Evolutionary conservation across 148 eudicot genomes (phyloP).

Genomic region (Chenopodium suecicum): DNA sequence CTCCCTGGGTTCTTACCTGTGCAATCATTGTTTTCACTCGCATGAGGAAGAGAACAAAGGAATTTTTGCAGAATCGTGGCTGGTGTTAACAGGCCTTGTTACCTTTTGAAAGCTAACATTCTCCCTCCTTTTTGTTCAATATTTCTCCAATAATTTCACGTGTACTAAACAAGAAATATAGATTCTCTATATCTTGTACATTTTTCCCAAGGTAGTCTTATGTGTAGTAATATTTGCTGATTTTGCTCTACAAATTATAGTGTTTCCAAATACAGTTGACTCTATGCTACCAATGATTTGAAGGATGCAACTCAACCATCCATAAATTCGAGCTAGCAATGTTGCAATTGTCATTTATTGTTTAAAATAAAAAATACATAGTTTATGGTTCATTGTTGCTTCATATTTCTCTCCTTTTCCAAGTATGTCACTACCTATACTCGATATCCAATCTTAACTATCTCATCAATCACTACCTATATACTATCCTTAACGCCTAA

Average conservation of each 20-base stretch:
- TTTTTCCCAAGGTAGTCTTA: background rate
- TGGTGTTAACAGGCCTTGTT: constrained; percentile 23
- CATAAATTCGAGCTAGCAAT: too few relatives aligned
- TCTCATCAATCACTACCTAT: too few relatives aligned
- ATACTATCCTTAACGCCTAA: too few relatives aligned
- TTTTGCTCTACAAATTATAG: background rate
- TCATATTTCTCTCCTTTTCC: too few relatives aligned
- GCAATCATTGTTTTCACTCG: constrained; percentile 84
- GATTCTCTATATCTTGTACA: background rate
- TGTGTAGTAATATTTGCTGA: background rate
- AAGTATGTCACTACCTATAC: too few relatives aligned
- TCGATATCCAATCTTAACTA: too few relatives aligned
- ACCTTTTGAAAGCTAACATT: background rate
- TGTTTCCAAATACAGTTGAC: background rate
- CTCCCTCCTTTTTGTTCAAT: constrained; percentile 2
- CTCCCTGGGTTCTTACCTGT: constrained; percentile 92
- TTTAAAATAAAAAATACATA: too few relatives aligned
- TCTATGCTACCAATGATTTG: background rate
- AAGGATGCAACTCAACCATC: background rate
- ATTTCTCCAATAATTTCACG: constrained; percentile 18
- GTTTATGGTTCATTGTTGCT: too few relatives aligned
- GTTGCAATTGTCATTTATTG: too few relatives aligned
- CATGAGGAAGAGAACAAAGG: constrained; percentile 76
- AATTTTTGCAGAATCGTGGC: constrained; percentile 49
- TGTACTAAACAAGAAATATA: background rate